Conservation (phyloP, 2,329 filamentous ascomycete species). For the Arachnopeziza araneosa region DNA sequence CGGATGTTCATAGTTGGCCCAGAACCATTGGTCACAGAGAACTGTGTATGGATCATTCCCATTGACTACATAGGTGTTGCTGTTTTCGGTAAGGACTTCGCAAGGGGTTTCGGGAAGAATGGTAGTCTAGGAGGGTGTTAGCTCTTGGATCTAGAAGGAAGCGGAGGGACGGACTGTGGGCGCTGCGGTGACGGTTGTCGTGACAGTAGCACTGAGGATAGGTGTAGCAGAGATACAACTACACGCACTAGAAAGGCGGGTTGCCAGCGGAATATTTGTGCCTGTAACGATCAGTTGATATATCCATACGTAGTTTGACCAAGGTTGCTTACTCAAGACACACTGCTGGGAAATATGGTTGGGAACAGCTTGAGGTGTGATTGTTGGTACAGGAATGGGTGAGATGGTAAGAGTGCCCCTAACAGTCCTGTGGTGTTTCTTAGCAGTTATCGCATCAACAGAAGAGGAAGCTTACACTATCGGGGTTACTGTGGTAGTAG, state of each 20-base stretch:
- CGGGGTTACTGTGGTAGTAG: not conserved
- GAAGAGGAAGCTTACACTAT: not conserved
- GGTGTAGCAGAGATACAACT: not conserved
- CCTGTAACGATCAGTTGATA: not conserved
- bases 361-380: not conserved
- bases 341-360: not conserved
- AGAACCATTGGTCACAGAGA: not conserved
- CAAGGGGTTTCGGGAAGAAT: not conserved
- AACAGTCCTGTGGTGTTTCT: not conserved
- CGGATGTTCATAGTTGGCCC: not conserved
- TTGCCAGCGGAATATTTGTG: not conserved
- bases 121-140: not conserved
- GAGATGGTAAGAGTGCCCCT: not conserved
- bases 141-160: not conserved
- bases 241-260: not conserved
- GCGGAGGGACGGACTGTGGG: not conserved
- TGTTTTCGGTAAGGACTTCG: not conserved
- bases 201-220: not conserved
- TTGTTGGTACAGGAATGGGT: not conserved
- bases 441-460: not conserved
- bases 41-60: not conserved
- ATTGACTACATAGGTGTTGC: not conserved
- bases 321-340: not conserved
- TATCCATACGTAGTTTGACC: not conserved
- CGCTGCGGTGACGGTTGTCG: not conserved